Evolutionary conservation across 176 grass and related monocot species (phyloP).

Genomic region (Zoysia japonica): DNA sequence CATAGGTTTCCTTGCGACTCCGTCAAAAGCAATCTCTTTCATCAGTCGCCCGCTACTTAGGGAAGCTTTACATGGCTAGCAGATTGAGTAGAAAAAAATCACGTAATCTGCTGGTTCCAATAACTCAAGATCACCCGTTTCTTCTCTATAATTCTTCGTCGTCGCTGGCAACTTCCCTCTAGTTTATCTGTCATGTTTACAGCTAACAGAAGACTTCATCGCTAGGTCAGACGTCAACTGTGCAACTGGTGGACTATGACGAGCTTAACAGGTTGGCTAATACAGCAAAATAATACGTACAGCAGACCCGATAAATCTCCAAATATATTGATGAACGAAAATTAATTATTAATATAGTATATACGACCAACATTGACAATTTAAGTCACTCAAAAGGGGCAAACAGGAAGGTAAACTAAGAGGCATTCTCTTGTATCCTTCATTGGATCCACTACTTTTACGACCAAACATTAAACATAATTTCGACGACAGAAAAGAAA

Average conservation of each 20-base stretch:
- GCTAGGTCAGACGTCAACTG: neutral
- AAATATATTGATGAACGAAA: neutral
- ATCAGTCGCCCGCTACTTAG: too few species aligned
- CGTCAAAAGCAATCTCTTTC: too few species aligned
- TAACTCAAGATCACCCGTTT: too few species aligned
- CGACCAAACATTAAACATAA: conserved; percentile 1
- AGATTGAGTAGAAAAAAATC: too few species aligned
- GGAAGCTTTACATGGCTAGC: too few species aligned
- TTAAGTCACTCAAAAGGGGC: neutral
- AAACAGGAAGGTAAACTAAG: neutral
- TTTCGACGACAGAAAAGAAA: conserved; percentile 19
- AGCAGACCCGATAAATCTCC: neutral
- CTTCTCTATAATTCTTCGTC: too few species aligned
- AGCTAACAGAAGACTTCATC: too few species aligned
- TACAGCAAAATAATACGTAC: neutral
- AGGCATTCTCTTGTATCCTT: neutral
- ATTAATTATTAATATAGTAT: neutral
- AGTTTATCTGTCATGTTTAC: too few species aligned
- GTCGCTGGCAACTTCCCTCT: too few species aligned
- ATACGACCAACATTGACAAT: neutral
- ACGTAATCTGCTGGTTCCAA: too few species aligned
- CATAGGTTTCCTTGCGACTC: too few species aligned
- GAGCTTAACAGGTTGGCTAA: neutral
- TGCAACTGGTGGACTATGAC: too few species aligned
- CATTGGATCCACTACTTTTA: neutral